phyloP scores from a whole-genome alignment of 352 stramenopile species.

The Phytophthora tentaculata region DNA sequence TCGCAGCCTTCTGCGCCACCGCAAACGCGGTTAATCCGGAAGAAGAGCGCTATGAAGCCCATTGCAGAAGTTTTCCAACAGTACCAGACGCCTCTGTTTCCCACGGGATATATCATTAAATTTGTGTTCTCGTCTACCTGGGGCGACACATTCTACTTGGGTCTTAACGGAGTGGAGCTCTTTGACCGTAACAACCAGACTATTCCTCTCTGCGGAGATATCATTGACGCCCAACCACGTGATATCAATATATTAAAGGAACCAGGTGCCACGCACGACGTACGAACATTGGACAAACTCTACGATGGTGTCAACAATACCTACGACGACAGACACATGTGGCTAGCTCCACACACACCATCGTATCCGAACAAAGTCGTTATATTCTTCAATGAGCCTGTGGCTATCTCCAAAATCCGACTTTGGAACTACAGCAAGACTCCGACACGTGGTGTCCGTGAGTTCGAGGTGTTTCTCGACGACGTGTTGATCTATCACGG shows the following conservation, averaged over 20 bases:
- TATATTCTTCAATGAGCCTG: slow-evolving; percentile 80
- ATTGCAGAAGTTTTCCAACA: slow-evolving; percentile 78
- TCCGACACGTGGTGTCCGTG: slow-evolving; percentile 67
- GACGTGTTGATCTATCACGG: slow-evolving; percentile 84
- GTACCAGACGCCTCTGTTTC: slow-evolving; percentile 88
- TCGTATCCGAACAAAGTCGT: slow-evolving; percentile 73
- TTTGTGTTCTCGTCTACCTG: slow-evolving; percentile 80
- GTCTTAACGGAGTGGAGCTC: slow-evolving; percentile 83
- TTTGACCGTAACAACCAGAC: slow-evolving; percentile 61
- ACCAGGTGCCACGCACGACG: slow-evolving; percentile 54
- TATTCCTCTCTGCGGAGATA: slow-evolving; percentile 47
- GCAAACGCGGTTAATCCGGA: slow-evolving; percentile 2
- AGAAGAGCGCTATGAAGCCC: slow-evolving; percentile 47
- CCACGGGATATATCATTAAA: slow-evolving; percentile 88
- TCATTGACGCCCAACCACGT: slow-evolving; percentile 72
- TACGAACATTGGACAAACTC: slow-evolving; percentile 78
- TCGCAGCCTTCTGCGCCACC: slow-evolving; percentile 12
- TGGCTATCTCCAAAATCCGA: slow-evolving; percentile 79
- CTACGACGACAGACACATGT: slow-evolving; percentile 82
- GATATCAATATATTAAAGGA: slow-evolving; percentile 90
- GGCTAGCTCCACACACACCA: slow-evolving; percentile 71
- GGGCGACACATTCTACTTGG: slow-evolving; percentile 81
- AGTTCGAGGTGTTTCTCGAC: slow-evolving; percentile 88
- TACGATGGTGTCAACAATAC: slow-evolving; percentile 79
- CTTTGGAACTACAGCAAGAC: slow-evolving; percentile 93